Base-by-base conservation (phyloP, 2,329 filamentous ascomycete genomes). In the Neofusicoccum ribis region DNA sequence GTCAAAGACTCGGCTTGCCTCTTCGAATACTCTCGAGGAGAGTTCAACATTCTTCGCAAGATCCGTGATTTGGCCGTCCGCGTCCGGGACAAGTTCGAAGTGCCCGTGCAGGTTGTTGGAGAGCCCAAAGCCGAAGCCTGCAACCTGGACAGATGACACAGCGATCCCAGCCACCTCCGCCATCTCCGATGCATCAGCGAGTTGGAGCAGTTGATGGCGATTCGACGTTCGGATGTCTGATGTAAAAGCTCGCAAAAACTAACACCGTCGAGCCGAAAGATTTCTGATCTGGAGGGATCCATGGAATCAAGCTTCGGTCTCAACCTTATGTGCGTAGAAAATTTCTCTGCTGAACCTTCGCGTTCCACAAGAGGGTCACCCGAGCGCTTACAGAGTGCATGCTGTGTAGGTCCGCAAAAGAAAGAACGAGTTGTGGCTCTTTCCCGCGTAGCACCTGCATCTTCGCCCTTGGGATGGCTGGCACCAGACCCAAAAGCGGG, bases 351-450 rank as follows among this genome's bases (percentile, higher is more conserved):
- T 46, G 54, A 44, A 58, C 4, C 8, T 9, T 46, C 39, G 39
- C 54, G 54, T 58, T 46, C 23, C 54, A 58, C 54, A 58, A 58
- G 23, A 12, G 27, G 39, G 54, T 46, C 34, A 58, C 54, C 36
- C 54, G 20, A 43, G 54, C 54, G 54, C 54, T 58, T 58, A 43
- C 15, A 15, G 15, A 15, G 23, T 58, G 54, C 54, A 58, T 58
- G 54, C 39, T 46, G 39, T 44, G 54, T 34, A 44, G 15, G 54
- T 58, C 23, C 23, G 41, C 7, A 31, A 58, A 41, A 44, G 23
- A 5, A 58, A 46, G 17, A 12, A 15, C 27, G 27, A 31, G 27
- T 31, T 31, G 27, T 31, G 27, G 27, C 27, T 31, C 27, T 5
- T 31, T 7, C 27, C 27, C 5, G 27, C 27, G 27, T 31, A 31